These are phyloP conservation scores for Macaranga tanarius DNA, from an alignment of 441 rosid genomes.

Conservation along the genomic window DNA sequence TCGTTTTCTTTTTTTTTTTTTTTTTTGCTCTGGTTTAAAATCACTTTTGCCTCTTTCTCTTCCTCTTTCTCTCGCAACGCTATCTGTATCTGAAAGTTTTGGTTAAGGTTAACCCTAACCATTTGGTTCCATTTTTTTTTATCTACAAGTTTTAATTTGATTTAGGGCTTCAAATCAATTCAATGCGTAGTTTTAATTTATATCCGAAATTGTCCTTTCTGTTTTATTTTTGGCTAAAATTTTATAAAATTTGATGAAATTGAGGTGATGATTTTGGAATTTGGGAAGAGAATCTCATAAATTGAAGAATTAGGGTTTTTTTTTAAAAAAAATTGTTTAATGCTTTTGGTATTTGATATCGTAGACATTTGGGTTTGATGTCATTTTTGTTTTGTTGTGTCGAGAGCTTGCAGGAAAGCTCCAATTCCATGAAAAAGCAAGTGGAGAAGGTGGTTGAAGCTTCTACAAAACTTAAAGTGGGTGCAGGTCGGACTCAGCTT, in stretches of 20 bases:
- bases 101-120: not conserved
- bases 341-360: not conserved
- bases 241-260: not conserved
- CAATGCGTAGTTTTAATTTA: no score
- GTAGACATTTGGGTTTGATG: not conserved
- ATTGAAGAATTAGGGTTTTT: no score
- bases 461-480: conserved; percentile 16
- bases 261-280: not conserved
- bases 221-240: not conserved
- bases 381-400: not conserved
- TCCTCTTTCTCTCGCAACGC: no score
- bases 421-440: conserved; percentile 38
- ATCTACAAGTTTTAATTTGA: not conserved
- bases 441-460: conserved; percentile 27
- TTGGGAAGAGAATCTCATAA: no score
- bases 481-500: conserved; percentile 20
- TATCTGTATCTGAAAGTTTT: not conserved
- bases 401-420: conserved; percentile 22
- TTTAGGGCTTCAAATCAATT: no score
- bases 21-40: not conserved
- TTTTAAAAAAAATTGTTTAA: no score
- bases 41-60: not conserved
- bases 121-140: not conserved
- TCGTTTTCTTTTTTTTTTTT: not conserved
- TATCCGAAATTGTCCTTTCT: no score